Conservation (phyloP, 768 basidiomycete species). For the Mycena rebaudengoi region DNA sequence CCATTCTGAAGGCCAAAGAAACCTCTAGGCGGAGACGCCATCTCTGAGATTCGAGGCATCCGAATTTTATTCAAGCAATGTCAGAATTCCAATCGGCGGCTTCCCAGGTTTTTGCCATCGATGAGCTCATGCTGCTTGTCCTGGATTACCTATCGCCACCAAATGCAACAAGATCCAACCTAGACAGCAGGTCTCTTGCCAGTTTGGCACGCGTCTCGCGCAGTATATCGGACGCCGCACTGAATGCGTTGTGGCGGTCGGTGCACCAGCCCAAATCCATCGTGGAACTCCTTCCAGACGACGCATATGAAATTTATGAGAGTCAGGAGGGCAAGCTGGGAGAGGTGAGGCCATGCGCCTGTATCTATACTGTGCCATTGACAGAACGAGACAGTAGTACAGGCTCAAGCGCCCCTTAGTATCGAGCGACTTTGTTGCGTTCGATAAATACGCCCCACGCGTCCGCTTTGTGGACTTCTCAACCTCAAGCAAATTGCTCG, state of each 20-base stretch:
- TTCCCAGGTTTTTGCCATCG: conserved; percentile 24
- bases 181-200: conserved; percentile 19
- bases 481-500: conserved; percentile 19
- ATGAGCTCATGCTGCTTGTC: conserved; percentile 22
- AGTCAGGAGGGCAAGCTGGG: background rate
- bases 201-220: conserved; percentile 24
- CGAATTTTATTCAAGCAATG: too few species aligned
- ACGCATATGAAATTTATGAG: conserved; percentile 4
- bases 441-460: conserved; percentile 26
- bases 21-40: too few species aligned
- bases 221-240: conserved; percentile 14
- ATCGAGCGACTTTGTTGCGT: conserved; percentile 9
- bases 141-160: conserved; percentile 19
- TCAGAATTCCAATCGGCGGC: too few species aligned
- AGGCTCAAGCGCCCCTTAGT: conserved; percentile 13
- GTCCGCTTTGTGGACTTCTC: conserved; percentile 23
- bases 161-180: conserved; percentile 3
- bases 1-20: too few species aligned
- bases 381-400: conserved; percentile 10
- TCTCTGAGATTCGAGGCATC: too few species aligned
- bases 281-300: conserved; percentile 14
- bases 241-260: conserved; percentile 22
- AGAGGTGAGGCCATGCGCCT: background rate
- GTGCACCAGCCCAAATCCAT: conserved; percentile 22
- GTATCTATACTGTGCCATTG: background rate